Evolutionary conservation across 179 eudicot species (phyloP).

Genomic region (Beta corolliflora): DNA sequence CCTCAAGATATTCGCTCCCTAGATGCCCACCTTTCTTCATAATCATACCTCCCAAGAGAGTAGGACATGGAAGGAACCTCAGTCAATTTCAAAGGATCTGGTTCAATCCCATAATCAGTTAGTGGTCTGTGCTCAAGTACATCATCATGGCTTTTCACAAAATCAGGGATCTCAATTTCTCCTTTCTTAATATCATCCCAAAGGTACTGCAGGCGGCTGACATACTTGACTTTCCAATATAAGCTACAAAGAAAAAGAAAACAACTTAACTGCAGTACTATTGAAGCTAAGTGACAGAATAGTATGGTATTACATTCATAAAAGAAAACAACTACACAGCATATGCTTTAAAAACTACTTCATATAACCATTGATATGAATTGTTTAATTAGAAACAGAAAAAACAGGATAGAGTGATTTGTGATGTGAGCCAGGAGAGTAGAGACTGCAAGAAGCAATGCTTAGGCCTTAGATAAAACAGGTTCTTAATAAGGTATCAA

Average conservation of each 20-base stretch:
- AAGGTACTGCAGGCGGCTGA: constrained; percentile 86
- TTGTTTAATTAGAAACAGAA: background rate
- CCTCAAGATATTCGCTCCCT: constrained; percentile 53
- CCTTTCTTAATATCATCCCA: constrained; percentile 93
- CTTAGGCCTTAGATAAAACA: background rate
- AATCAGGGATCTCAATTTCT: constrained; percentile 78
- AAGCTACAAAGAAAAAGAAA: constrained; percentile 43
- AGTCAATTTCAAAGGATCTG: constrained; percentile 71
- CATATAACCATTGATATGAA: background rate
- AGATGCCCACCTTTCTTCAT: constrained; percentile 66
- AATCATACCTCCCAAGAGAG: constrained; percentile 59
- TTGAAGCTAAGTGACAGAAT: background rate
- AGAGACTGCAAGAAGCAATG: constrained; percentile 1
- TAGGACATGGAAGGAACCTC: constrained; percentile 58
- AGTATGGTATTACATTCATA: background rate
- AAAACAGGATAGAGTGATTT: background rate
- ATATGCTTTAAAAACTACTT: background rate
- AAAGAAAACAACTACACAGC: background rate
- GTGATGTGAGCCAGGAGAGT: background rate
- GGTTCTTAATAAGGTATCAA: background rate
- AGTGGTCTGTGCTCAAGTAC: constrained; percentile 89
- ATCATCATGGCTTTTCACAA: constrained; percentile 73
- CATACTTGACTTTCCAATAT: constrained; percentile 92
- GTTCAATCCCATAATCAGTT: constrained; percentile 95
- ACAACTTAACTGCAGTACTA: background rate